phyloP scores from a whole-genome alignment of 2,329 filamentous ascomycete genomes.

The Ophiostoma sp. region DNA sequence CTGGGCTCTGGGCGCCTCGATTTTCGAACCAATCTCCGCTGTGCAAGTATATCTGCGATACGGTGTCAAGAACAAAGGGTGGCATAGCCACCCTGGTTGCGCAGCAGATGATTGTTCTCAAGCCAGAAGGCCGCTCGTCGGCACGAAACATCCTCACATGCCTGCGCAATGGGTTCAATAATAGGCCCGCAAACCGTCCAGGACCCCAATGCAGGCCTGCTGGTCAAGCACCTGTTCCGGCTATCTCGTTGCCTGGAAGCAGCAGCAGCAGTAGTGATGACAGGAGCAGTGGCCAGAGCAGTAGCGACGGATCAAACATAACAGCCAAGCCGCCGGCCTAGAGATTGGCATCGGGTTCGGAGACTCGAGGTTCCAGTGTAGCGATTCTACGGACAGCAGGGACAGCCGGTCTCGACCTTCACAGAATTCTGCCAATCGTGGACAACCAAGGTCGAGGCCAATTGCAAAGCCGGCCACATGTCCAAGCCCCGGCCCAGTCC shows the following conservation, averaged over 20 bases:
- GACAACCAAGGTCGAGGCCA: background rate
- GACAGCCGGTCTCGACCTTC: background rate
- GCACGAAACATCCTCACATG: background rate
- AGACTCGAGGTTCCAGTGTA: background rate
- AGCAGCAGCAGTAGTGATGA: background rate
- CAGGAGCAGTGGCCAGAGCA: background rate
- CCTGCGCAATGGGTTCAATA: background rate
- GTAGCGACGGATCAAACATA: background rate
- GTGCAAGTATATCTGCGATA: background rate
- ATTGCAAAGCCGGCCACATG: background rate
- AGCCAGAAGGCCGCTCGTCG: background rate
- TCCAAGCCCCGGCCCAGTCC: background rate
- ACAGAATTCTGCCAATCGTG: no score
- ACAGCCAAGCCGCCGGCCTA: background rate
- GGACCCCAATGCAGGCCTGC: background rate
- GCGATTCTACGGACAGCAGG: background rate
- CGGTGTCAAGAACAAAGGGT: background rate
- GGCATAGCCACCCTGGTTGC: background rate
- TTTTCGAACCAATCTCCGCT: background rate
- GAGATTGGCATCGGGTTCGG: background rate
- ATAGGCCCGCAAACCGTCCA: background rate
- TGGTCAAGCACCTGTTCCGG: background rate
- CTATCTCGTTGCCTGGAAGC: background rate
- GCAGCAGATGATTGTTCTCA: background rate
- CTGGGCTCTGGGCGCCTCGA: constrained; percentile 1